Evolutionary conservation across 768 basidiomycete species (phyloP).

Genomic region (Calvatia gigantea): DNA sequence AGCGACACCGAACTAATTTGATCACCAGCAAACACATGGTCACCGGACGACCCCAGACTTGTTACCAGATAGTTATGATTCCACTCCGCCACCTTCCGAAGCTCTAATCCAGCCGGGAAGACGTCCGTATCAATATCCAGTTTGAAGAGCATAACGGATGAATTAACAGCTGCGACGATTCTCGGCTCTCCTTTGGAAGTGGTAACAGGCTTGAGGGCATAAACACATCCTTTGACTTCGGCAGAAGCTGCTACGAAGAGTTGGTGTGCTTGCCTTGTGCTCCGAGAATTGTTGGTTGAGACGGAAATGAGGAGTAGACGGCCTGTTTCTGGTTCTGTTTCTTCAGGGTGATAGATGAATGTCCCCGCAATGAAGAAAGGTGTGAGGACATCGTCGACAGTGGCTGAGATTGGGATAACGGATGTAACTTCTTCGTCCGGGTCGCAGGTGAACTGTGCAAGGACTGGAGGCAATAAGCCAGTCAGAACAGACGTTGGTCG

Average conservation of each 20-base stretch:
- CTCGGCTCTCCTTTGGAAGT: slow-evolving; percentile 28
- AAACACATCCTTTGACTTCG: slow-evolving; percentile 64
- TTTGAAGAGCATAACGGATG: slow-evolving; percentile 55
- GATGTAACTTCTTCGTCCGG: slow-evolving; percentile 63
- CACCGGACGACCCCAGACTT: slow-evolving; percentile 52
- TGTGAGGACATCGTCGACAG: slow-evolving; percentile 25
- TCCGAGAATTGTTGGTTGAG: slow-evolving; percentile 19
- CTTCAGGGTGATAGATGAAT: slow-evolving; percentile 35
- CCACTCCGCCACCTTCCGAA: slow-evolving; percentile 56
- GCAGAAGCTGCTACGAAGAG: slow-evolving; percentile 39
- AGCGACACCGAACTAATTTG: slow-evolving; percentile 76
- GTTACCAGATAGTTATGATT: slow-evolving; percentile 81
- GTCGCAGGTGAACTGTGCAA: slow-evolving; percentile 46
- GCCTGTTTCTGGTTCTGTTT: slow-evolving; percentile 52
- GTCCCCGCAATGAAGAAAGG: slow-evolving; percentile 52
- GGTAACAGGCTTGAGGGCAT: slow-evolving; percentile 46
- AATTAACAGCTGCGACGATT: slow-evolving; percentile 70
- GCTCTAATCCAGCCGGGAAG: slow-evolving; percentile 25
- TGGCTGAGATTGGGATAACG: slow-evolving; percentile 33
- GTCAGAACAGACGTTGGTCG: background rate
- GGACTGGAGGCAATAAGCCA: slow-evolving; percentile 24
- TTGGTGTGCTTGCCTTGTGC: slow-evolving; percentile 24
- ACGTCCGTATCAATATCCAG: slow-evolving; percentile 32
- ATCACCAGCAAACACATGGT: slow-evolving; percentile 71
- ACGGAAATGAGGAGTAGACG: slow-evolving; percentile 57